These are phyloP conservation scores for Panicum miliaceum DNA, from an alignment of 176 grass and related monocot species.

Conservation along the genomic window DNA sequence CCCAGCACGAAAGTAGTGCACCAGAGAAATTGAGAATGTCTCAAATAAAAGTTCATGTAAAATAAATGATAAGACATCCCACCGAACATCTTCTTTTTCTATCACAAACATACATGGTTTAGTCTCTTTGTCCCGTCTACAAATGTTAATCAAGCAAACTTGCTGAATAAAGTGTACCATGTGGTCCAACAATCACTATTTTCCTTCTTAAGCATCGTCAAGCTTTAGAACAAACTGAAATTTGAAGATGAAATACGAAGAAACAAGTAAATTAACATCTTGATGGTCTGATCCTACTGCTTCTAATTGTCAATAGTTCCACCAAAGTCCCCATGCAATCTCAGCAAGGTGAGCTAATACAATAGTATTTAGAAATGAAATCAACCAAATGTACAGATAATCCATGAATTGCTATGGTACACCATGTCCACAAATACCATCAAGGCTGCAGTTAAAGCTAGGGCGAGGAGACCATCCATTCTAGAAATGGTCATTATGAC, in stretches of 20 bases:
- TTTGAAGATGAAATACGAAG: neutral
- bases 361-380: neutral
- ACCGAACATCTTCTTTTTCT: neutral
- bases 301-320: neutral
- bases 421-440: neutral
- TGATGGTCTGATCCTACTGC: neutral
- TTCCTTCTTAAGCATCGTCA: neutral
- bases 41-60: neutral
- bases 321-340: neutral
- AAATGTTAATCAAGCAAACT: neutral
- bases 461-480: neutral
- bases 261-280: neutral
- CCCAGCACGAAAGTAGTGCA: neutral
- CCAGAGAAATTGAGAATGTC: neutral
- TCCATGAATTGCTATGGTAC: neutral
- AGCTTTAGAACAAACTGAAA: neutral
- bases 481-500: neutral
- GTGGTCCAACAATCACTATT: neutral
- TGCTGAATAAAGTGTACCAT: neutral
- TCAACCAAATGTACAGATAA: neutral
- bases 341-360: neutral
- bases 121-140: neutral
- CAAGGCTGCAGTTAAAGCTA: neutral
- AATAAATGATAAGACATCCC: neutral
- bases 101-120: neutral